phyloP scores from a whole-genome alignment of 2,329 filamentous ascomycete species.

The Aspergillus alliaceus region DNA sequence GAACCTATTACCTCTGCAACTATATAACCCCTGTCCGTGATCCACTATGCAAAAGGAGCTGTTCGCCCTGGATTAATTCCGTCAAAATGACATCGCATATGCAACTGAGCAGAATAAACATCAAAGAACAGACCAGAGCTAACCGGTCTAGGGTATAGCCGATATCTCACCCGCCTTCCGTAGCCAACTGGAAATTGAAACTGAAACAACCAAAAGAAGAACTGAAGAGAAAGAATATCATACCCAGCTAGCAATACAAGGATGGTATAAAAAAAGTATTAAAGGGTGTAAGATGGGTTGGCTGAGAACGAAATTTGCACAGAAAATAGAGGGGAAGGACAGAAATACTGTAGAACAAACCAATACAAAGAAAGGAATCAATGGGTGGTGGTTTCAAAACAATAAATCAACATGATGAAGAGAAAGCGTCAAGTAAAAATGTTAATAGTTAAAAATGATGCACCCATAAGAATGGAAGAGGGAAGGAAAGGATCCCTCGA shows the following conservation, averaged over 20 bases:
- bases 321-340: conserved; percentile 19
- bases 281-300: conserved; percentile 29
- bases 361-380: conserved; percentile 24
- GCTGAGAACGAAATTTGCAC: conserved; percentile 27
- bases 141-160: conserved; percentile 26
- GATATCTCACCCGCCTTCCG: conserved; percentile 18
- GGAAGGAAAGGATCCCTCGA: conserved; percentile 14
- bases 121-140: conserved; percentile 23
- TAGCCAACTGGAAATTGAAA: conserved; percentile 22
- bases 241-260: conserved; percentile 44
- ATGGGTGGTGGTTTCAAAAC: background rate
- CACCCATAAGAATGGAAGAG: conserved; percentile 16
- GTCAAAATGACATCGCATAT: conserved; percentile 27
- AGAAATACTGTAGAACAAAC: conserved; percentile 13
- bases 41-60: conserved; percentile 17
- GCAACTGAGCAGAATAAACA: conserved; percentile 21
- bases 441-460: conserved; percentile 22
- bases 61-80: conserved; percentile 21
- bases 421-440: conserved; percentile 17
- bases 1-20: conserved; percentile 16
- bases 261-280: conserved; percentile 31
- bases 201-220: conserved; percentile 19
- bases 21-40: conserved; percentile 15
- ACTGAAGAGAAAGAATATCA: conserved; percentile 27
- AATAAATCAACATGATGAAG: conserved; percentile 19